Evolutionary conservation across 2,329 filamentous ascomycete species (phyloP), one percentile per base, ranked within the genome.

Genomic region (Didymosphaeria variabile): DNA sequence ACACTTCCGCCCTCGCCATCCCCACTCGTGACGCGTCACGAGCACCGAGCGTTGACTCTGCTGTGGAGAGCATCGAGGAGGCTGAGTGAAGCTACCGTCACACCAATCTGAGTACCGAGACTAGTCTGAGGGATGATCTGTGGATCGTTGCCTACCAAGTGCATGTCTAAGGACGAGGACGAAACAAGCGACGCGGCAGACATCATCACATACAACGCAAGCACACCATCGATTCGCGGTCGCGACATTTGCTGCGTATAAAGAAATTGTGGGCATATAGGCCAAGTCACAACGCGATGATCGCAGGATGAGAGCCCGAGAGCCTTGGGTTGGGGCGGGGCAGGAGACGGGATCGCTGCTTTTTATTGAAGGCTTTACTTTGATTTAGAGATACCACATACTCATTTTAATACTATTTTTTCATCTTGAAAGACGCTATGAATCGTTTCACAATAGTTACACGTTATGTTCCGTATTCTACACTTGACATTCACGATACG

Each of bases 1-100:
- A 60, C 56, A 68, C 61, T 38, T 64, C 63, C 42, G 31, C 59
- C 15, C 29, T 57, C 38, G 32, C 17, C 49, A 50, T 51, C 29
- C 51, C 63, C 26, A 34, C 65, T 7, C 72, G 73, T 51, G 66
- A 69, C 36, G 58, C 68, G 1, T 74, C 71, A 9, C 69, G 70
- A n/a, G 67, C 72, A 12, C 67, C 67, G 15, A 74, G 72, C 66
- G 58, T 71, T 34, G 67, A 69, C 51, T 53, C 50, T 6, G 12
- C 21, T 15, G 32, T 40, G 34, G 50, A 53, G 34, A 74, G 71
- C 59, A 66, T 71, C 40, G 60, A 61, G 1, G 61, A 64, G 9
- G 44, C 53, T 8, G 70, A 74, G 53, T 68, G 72, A 62, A 56
- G 44, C 57, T 64, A 59, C 26, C 36, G 32, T 40, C 36, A n/a